phyloP scores from a whole-genome alignment of 257 asterid species.

The Oldenlandia corymbosa region DNA sequence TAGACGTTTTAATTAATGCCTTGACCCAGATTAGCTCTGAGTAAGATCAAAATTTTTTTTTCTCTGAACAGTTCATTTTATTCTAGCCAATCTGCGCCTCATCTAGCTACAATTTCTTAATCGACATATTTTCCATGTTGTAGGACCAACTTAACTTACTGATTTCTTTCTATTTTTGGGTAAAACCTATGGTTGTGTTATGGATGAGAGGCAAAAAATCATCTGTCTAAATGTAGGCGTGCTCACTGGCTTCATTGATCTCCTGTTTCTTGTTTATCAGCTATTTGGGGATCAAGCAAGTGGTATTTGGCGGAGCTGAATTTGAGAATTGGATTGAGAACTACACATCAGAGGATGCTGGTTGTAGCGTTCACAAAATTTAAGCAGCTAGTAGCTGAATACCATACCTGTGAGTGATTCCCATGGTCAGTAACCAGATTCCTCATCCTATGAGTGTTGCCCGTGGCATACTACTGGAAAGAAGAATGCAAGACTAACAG shows the following conservation, averaged over 20 bases:
- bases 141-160: not conserved
- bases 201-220: not conserved
- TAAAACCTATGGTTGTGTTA: not conserved
- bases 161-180: not conserved
- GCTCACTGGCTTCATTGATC: not conserved
- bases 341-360: slow-evolving; percentile 72
- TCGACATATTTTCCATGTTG: not conserved
- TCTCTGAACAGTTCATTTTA: not conserved
- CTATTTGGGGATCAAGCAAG: slow-evolving; percentile 80
- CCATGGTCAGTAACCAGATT: too few relatives aligned
- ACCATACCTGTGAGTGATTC: too few relatives aligned
- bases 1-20: slow-evolving; percentile 84
- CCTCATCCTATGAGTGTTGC: too few relatives aligned
- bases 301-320: slow-evolving; percentile 83
- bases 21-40: slow-evolving; percentile 81
- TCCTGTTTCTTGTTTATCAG: slow-evolving; percentile 31
- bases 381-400: slow-evolving; percentile 27
- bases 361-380: slow-evolving; percentile 73
- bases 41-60: slow-evolving; percentile 37
- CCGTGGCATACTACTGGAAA: too few relatives aligned
- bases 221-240: too few relatives aligned
- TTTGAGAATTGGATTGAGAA: slow-evolving; percentile 73
- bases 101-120: not conserved
- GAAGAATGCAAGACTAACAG: not conserved
- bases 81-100: not conserved